A percentile compares a stretch with the other conserved stretches of the same genome.
Conservation (phyloP, 257 asterid genomes). For the Ophiorrhiza pumila region DNA sequence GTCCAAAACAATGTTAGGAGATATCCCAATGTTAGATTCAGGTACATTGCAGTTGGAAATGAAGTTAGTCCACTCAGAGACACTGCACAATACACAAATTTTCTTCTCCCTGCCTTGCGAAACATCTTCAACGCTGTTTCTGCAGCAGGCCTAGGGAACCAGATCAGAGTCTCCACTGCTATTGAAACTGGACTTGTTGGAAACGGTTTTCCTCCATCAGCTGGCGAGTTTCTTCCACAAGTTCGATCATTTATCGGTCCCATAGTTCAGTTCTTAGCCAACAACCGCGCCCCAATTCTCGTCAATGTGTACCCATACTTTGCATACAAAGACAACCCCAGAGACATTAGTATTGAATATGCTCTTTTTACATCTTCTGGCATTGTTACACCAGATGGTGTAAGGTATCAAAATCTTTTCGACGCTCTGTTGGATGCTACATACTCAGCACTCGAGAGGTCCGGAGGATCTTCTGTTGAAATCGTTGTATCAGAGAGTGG, state of each 20-base stretch:
- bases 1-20: constrained; percentile 47
- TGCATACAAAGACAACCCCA: constrained; percentile 8
- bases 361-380: constrained; percentile 33
- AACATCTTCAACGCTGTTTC: constrained; percentile 29
- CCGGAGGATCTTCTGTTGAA: constrained; percentile 26
- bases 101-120: constrained; percentile 32
- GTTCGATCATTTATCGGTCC: constrained; percentile 23
- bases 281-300: constrained; percentile 20
- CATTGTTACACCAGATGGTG: constrained; percentile 22
- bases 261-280: constrained; percentile 24
- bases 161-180: constrained; percentile 36
- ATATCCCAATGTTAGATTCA: constrained; percentile 34
- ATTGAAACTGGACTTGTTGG: constrained; percentile 32
- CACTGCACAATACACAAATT: constrained; percentile 5
- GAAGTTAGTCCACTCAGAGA: constrained; percentile 38
- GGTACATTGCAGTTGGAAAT: constrained; percentile 56
- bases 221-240: constrained; percentile 21
- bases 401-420: constrained; percentile 28
- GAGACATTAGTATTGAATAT: constrained; percentile 16
- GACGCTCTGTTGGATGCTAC: constrained; percentile 37
- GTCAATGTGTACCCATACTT: constrained; percentile 34
- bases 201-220: constrained; percentile 26
- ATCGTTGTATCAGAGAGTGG: constrained; percentile 45
- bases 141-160: constrained; percentile 20
- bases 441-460: constrained; percentile 31